These are phyloP conservation scores for Teratosphaeria pseudoeucalypti DNA, from an alignment of 2,329 filamentous ascomycete species.

Conservation along the genomic window DNA sequence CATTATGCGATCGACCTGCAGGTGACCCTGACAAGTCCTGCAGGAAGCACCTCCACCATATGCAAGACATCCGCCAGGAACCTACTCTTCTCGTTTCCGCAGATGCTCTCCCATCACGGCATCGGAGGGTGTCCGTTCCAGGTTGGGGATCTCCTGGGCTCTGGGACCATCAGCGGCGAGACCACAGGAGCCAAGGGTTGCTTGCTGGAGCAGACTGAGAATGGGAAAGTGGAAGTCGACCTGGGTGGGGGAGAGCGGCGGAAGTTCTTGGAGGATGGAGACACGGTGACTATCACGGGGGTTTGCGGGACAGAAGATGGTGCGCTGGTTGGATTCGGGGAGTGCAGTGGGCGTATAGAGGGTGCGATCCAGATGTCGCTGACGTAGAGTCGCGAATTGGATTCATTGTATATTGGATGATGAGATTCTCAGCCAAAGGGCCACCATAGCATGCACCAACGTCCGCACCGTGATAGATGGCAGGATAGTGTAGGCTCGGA, in stretches of 20 bases:
- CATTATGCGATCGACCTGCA: slow-evolving; percentile 55
- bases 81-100: slow-evolving; percentile 70
- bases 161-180: slow-evolving; percentile 65
- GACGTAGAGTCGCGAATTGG: neutral
- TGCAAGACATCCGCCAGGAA: slow-evolving; percentile 52
- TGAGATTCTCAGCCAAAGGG: neutral
- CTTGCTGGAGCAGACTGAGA: slow-evolving; percentile 60
- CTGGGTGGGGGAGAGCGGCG: slow-evolving; percentile 56
- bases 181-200: slow-evolving; percentile 52
- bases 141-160: slow-evolving; percentile 64
- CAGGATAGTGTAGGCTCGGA: too few relatives aligned
- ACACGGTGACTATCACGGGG: slow-evolving; percentile 57
- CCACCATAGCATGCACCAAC: neutral
- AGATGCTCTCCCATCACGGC: slow-evolving; percentile 73
- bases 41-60: slow-evolving; percentile 40
- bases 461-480: too few relatives aligned
- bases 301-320: slow-evolving; percentile 52
- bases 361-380: slow-evolving; percentile 21
- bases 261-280: slow-evolving; percentile 63
- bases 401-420: neutral
- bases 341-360: slow-evolving; percentile 55
- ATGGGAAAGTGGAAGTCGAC: slow-evolving; percentile 54
- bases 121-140: slow-evolving; percentile 66
- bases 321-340: slow-evolving; percentile 64
- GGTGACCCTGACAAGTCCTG: slow-evolving; percentile 46